A percentile compares a stretch with the other conserved stretches of the same genome.
phyloP scores from a whole-genome alignment of 495 filamentous ascomycete species.

The Polyplosphaeria fusca region DNA sequence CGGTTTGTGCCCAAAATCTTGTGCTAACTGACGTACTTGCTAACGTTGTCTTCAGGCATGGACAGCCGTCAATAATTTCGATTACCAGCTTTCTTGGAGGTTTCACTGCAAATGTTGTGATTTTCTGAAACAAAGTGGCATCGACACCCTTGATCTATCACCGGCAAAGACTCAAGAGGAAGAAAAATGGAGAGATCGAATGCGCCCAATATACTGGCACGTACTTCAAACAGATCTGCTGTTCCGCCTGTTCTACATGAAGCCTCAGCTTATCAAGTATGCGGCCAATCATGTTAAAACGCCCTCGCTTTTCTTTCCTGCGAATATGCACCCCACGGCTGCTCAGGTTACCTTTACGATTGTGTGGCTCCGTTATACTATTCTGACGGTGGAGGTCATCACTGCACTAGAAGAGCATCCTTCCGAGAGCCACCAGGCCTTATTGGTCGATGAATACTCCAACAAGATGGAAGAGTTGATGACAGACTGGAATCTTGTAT shows the following conservation, averaged over 20 bases:
- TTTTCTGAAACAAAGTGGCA: slow-evolving; percentile 2
- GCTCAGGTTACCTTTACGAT: not conserved
- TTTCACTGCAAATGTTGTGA: slow-evolving; percentile 18
- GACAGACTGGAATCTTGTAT: slow-evolving; percentile 5
- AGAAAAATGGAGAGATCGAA: not conserved
- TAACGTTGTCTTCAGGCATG: not conserved
- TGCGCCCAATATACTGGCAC: slow-evolving; percentile 9
- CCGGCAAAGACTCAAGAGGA: slow-evolving; percentile 3
- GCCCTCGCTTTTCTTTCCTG: not conserved
- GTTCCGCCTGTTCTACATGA: slow-evolving; percentile 12
- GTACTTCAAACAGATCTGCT: slow-evolving; percentile 11
- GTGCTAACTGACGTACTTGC: too few species aligned
- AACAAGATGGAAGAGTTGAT: slow-evolving; percentile 1
- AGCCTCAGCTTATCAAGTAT: not conserved
- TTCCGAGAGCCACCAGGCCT: too few species aligned
- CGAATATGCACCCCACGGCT: not conserved
- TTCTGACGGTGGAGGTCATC: slow-evolving; percentile 11
- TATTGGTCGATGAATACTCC: slow-evolving; percentile 9
- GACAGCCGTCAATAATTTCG: slow-evolving; percentile 16
- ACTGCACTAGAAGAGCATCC: not conserved
- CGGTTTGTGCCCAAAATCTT: too few species aligned
- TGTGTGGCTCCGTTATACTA: slow-evolving; percentile 1
- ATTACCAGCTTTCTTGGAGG: slow-evolving; percentile 20
- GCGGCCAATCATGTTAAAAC: not conserved
- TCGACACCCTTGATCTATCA: slow-evolving; percentile 4